Evolutionary conservation across 2,329 filamentous ascomycete species (phyloP).

Genomic region (Fusarium incarnatum): DNA sequence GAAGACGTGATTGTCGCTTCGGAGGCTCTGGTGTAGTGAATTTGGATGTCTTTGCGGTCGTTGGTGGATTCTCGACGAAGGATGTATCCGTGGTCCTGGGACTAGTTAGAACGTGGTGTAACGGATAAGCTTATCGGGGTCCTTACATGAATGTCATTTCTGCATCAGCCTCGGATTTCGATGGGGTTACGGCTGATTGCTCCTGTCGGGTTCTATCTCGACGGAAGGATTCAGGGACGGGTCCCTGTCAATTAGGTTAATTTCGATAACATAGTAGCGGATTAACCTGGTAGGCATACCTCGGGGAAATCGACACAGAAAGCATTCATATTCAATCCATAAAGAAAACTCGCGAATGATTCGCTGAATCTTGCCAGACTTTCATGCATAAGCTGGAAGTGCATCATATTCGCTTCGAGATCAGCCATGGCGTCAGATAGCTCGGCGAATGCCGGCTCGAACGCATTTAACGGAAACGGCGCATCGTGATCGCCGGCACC

Average conservation of each 20-base stretch:
- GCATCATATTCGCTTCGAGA: constrained; percentile 96
- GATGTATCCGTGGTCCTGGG: constrained; percentile 88
- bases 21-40: constrained; percentile 55
- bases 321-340: constrained; percentile 98
- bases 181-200: constrained; percentile 48
- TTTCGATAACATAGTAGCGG: neutral
- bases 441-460: constrained; percentile 94
- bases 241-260: constrained; percentile 66
- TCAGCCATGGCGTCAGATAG: constrained; percentile 94
- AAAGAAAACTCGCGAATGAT: constrained; percentile 94
- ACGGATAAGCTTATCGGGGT: neutral
- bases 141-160: constrained; percentile 89
- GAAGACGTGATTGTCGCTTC: constrained; percentile 60
- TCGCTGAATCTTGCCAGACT: constrained; percentile 93
- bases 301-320: constrained; percentile 99
- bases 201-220: constrained; percentile 70
- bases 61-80: constrained; percentile 85
- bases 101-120: constrained; percentile 33
- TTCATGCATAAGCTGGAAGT: constrained; percentile 96
- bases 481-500: constrained; percentile 63
- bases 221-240: constrained; percentile 84
- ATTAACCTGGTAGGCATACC: constrained; percentile 59
- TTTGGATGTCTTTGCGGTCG: constrained; percentile 64
- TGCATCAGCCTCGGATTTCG: constrained; percentile 57
- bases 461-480: constrained; percentile 78